phyloP scores from a whole-genome alignment of 2,329 filamentous ascomycete species.

The Pseudogymnoascus destructans region DNA sequence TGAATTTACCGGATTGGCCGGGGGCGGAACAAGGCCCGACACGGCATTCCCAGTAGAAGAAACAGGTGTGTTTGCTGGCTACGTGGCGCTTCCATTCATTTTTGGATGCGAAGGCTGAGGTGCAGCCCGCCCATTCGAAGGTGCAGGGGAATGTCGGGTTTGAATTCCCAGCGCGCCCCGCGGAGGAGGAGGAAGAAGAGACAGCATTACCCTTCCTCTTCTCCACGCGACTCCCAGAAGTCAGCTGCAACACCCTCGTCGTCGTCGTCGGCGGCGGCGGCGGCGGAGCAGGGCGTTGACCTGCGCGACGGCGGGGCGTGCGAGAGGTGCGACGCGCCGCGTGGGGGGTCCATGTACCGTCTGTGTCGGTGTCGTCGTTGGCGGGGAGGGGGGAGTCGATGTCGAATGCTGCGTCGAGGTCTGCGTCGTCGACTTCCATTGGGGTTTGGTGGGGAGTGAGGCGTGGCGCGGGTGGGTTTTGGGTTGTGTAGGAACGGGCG shows the following conservation, averaged over 20 bases:
- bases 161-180: neutral
- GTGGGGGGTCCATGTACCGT: constrained; percentile 16
- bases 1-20: constrained; percentile 40
- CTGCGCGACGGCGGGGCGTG: neutral
- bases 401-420: neutral
- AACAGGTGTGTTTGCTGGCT: constrained; percentile 62
- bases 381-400: neutral
- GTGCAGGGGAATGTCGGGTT: constrained; percentile 41
- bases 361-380: neutral
- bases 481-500: neutral
- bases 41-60: constrained; percentile 61
- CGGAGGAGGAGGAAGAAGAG: constrained; percentile 13
- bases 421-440: neutral
- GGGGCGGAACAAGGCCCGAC: constrained; percentile 21
- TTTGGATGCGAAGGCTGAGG: constrained; percentile 60
- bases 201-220: no score
- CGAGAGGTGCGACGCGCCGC: constrained; percentile 8
- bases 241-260: no score
- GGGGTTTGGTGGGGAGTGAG: neutral
- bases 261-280: no score
- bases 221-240: no score
- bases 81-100: constrained; percentile 96
- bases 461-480: neutral
- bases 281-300: no score
- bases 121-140: constrained; percentile 66